Base-by-base conservation (phyloP, 805 yeast species). In the Wickerhamomyces ciferrii region DNA sequence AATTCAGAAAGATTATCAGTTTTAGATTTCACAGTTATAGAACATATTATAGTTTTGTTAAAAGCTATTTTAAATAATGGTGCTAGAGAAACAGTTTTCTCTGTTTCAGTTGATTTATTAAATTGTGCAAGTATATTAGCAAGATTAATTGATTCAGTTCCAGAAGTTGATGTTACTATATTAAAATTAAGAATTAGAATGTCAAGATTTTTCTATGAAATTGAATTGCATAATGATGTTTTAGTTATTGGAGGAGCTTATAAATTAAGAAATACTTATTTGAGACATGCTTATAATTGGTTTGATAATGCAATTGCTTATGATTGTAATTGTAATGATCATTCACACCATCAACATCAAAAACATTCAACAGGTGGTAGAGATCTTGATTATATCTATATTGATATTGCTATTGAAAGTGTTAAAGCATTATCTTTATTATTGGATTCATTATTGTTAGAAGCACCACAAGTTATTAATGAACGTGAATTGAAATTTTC, bases 381-480 rank as follows among this genome's bases (percentile, higher is more conserved):
- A 17, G 84, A 79, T 43, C 49, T 70, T 38, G 77, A 73, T 24
- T 75, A 71, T 49, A 59, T 79, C 31, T 71, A 72, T 45, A 63
- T 81, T 42, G 88, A 82, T 59, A 69, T 83, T n/a, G 80, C 85
- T 0, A 71, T 76, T 8, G 91, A 84, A 56, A 72, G 84, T 39
- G 78, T 87, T 0, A 73, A 72, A 51, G 78, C 83, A 19, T 61
- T 86, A 45, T 74, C 84, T 2, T 59, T 74, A 20, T 70, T 82
- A 19, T 70, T 87, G 21, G 75, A 75, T 24, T 70, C 74, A n/a
- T 60, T 83, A 29, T 74, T 83, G 4, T 60, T 83, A 39, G 91
- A 82, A 47, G 72, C 76, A 23, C 83, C 78, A 32, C 83, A 71
- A 47, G 81, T 79, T 25, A 68, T 72, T 13, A 70, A 72, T 43